phyloP scores from a whole-genome alignment of 192 early-diverging fungal genomes.

The Podila horticola region DNA sequence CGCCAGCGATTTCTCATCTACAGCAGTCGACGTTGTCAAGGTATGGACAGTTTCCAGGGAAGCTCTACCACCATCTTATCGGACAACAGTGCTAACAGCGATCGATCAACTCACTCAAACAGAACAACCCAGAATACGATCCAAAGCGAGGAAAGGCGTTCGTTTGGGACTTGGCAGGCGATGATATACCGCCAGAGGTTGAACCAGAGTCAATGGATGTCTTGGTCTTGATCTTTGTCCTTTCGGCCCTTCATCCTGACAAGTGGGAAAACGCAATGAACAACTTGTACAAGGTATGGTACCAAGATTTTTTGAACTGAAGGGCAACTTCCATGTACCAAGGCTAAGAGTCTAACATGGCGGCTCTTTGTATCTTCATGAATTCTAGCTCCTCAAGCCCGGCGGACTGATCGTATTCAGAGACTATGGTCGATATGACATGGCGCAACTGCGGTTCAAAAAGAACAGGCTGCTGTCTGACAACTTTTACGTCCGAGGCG shows the following conservation, averaged over 20 bases:
- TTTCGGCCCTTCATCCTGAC: constrained; percentile 91
- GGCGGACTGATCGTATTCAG: constrained; percentile 91
- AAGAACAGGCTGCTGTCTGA: constrained; percentile 87
- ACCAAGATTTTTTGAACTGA: not conserved
- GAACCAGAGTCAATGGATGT: constrained; percentile 89
- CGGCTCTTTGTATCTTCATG: not conserved
- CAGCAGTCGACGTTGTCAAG: constrained; percentile 94
- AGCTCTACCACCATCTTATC: not conserved
- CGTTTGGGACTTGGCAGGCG: constrained; percentile 93
- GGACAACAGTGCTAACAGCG: not conserved
- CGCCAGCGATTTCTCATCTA: constrained; percentile 91
- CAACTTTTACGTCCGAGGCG: constrained; percentile 98
- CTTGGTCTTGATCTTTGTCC: constrained; percentile 93
- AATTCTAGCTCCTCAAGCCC: constrained; percentile 76
- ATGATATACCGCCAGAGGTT: constrained; percentile 72
- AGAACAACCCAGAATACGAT: constrained; percentile 75
- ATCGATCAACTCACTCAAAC: not conserved
- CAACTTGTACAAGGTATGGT: constrained; percentile 79
- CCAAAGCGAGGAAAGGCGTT: constrained; percentile 81
- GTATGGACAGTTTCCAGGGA: constrained; percentile 11
- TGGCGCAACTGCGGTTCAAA: constrained; percentile 98
- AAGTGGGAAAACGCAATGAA: constrained; percentile 82
- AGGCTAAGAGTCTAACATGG: not conserved
- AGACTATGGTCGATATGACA: constrained; percentile 98
- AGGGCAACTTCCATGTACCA: not conserved